A percentile compares a stretch with the other conserved stretches of the same genome.
Evolutionary conservation across 306 rosid species (phyloP).

Genomic region (Fagus crenata): DNA sequence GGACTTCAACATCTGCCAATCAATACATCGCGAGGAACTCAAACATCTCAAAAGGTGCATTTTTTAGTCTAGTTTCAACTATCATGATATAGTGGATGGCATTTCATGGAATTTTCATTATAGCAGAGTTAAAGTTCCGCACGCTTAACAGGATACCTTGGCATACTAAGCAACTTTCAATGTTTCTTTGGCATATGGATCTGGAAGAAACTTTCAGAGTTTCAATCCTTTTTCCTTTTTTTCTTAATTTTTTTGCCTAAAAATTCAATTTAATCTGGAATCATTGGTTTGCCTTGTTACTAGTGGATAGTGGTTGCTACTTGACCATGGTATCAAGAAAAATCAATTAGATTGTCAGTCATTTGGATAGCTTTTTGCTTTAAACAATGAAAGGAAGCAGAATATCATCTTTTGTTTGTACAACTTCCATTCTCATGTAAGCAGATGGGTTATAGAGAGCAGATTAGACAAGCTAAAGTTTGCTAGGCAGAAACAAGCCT

Average conservation of each 20-base stretch:
- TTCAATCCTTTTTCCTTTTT: no score
- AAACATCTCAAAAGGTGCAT: slow-evolving; percentile 56
- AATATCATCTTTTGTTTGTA: neutral
- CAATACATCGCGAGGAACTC: slow-evolving; percentile 59
- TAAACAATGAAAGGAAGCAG: neutral
- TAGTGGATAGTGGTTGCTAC: neutral
- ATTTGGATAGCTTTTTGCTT: slow-evolving; percentile 4
- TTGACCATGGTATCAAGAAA: neutral
- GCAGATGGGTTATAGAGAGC: slow-evolving; percentile 72
- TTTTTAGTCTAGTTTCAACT: slow-evolving; percentile 7
- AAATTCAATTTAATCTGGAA: neutral
- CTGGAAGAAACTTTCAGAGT: neutral
- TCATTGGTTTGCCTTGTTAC: slow-evolving; percentile 9
- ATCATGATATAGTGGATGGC: neutral
- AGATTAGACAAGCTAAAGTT: slow-evolving; percentile 71
- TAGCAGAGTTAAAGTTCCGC: slow-evolving; percentile 1
- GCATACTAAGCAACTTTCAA: neutral
- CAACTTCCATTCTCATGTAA: slow-evolving; percentile 13
- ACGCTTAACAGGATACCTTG: neutral
- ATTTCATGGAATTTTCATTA: slow-evolving; percentile 9
- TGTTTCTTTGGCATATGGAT: neutral
- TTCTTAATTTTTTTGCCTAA: neutral
- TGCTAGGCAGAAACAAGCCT: slow-evolving; percentile 78
- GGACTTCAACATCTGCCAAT: slow-evolving; percentile 79
- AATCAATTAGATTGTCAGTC: neutral